phyloP scores from a whole-genome alignment of 805 yeast species.

The Wickerhamomyces canadensis region DNA sequence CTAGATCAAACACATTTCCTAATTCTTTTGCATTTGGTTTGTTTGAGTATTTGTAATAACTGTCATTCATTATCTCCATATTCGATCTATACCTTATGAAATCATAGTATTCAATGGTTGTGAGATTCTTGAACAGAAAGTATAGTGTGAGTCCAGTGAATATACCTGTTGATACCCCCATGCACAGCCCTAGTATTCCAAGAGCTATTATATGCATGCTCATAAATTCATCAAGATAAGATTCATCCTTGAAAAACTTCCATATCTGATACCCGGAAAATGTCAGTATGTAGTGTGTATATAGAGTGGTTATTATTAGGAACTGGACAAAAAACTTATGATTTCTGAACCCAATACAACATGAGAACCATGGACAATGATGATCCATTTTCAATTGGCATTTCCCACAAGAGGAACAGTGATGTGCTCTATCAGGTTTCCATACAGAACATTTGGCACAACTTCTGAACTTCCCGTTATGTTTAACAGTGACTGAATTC shows the following conservation, averaged over 20 bases:
- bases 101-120: conserved; percentile 79
- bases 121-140: conserved; percentile 56
- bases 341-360: conserved; percentile 79
- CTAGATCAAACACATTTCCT: conserved; percentile 77
- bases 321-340: conserved; percentile 79
- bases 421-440: conserved; percentile 87
- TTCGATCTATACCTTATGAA: conserved; percentile 40
- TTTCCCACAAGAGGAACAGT: conserved; percentile 64
- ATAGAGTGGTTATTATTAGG: conserved; percentile 46
- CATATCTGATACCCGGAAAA: conserved; percentile 40
- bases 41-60: conserved; percentile 32
- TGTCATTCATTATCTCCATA: conserved; percentile 28
- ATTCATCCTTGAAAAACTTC: conserved; percentile 39
- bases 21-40: conserved; percentile 37
- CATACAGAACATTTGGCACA: conserved; percentile 66
- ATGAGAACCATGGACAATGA: conserved; percentile 92
- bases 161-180: conserved; percentile 49
- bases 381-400: conserved; percentile 90
- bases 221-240: conserved; percentile 37
- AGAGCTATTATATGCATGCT: conserved; percentile 58
- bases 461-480: conserved; percentile 60
- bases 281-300: conserved; percentile 36
- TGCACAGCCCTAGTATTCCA: conserved; percentile 45
- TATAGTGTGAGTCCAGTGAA: conserved; percentile 56
- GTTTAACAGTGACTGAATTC: conserved; percentile 40